Base-by-base conservation (phyloP, 2,329 filamentous ascomycete genomes). In the Pestalotiopsis sp. region DNA sequence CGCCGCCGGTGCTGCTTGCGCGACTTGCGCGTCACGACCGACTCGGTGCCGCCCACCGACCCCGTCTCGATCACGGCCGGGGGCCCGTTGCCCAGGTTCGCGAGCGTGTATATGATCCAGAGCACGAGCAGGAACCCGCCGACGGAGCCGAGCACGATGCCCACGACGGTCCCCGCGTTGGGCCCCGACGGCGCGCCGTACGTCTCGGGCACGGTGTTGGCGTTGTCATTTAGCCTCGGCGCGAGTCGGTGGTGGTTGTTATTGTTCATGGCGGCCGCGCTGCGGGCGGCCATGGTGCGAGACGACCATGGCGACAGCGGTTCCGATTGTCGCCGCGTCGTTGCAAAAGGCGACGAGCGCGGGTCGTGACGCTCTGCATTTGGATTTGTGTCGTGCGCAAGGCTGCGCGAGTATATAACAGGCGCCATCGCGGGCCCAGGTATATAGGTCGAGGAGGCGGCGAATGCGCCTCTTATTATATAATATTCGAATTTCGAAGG, bases 171-270 rank as follows among this genome's bases (percentile, higher is more conserved):
- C 23, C 81, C 81, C 1, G 77, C 67, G 20, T 69, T 68, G 12
- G 76, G 77, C 1, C 76, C 76, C 67, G 68, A 72, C 17, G 86
- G 86, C 4, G 84, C 83, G 38, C 83, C 77, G 70, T 78, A 78
- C 56, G 73, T 73, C 52, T 78, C 81, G 20, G 82, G 81, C n/a
- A 84, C 49, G 65, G 49, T 39, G 70, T 67, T 20, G 70, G 70
- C 41, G 27, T 36, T 39, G 66, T 66, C 36, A 60, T 68, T 5
- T 14, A 61, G 31, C 13, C 31, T 45, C 25, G 39, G 31, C 38
- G 27, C 17, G 25, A 39, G 58, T 69, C 39, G 56, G 20, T 13
- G 23, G 57, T 36, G 25, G 57, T 59, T n/a, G 14, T 36, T 31
- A 12, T 61, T 36, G 12, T 38, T 11, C 7, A 66, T 25, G n/a